Conservation (phyloP, 1,139 yeast species). For the Pichia sp. region DNA sequence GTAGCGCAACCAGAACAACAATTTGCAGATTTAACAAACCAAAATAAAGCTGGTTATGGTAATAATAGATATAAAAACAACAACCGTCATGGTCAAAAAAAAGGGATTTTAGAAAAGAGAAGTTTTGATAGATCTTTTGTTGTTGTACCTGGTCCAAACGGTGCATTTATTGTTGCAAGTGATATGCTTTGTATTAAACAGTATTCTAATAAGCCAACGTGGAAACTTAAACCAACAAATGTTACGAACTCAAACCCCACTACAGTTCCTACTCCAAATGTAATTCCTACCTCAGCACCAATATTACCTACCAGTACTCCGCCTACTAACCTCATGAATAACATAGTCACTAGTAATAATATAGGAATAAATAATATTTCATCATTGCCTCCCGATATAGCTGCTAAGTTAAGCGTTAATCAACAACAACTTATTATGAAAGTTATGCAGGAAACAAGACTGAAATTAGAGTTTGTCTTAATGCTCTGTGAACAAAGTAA, state of each 20-base stretch:
- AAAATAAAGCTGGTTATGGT: background rate
- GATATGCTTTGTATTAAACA: constrained; percentile 70
- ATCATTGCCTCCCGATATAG: constrained; percentile 44
- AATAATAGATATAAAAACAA: constrained; percentile 10
- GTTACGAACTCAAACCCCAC: background rate
- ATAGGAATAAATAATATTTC: background rate
- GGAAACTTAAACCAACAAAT: constrained; percentile 32
- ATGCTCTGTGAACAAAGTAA: constrained; percentile 86
- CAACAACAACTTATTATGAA: constrained; percentile 65
- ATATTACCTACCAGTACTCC: constrained; percentile 10
- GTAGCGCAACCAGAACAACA: constrained; percentile 30
- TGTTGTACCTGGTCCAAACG: constrained; percentile 67
- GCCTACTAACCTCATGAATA: background rate
- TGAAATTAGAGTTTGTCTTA: constrained; percentile 70
- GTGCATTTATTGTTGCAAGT: constrained; percentile 73
- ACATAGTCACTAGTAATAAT: constrained; percentile 1
- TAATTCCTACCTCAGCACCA: background rate
- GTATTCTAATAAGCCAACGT: constrained; percentile 51
- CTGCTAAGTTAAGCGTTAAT: constrained; percentile 41
- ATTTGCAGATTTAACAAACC: constrained; percentile 14
- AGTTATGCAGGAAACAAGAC: constrained; percentile 64
- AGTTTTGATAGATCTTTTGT: constrained; percentile 85
- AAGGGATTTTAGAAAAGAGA: constrained; percentile 48
- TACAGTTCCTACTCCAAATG: constrained; percentile 12
- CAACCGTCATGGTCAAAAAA: constrained; percentile 14